A percentile compares a stretch with the other conserved stretches of the same genome.
Evolutionary conservation across 208 protist genomes (phyloP).

Genomic region (Leishmania amazonensis): DNA sequence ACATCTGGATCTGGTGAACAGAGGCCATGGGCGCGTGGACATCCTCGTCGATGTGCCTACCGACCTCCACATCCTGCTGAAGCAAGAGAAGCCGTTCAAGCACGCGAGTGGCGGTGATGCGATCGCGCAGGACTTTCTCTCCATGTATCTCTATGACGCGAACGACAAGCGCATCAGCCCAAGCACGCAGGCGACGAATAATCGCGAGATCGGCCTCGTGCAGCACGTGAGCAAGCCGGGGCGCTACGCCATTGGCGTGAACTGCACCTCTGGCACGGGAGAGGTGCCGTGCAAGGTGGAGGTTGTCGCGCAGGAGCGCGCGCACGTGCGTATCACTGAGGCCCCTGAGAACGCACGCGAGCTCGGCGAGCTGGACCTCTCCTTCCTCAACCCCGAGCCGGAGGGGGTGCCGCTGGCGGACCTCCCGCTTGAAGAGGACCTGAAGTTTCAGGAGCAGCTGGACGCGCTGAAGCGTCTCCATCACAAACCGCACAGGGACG

Average conservation of each 20-base stretch:
- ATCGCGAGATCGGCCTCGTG: conserved; percentile 75
- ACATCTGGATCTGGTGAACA: conserved; percentile 58
- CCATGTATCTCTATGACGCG: conserved; percentile 74
- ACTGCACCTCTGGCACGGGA: conserved; percentile 56
- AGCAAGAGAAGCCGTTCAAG: conserved; percentile 74
- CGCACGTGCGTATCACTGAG: conserved; percentile 71
- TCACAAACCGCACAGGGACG: conserved; percentile 38
- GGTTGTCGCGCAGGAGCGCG: conserved; percentile 57
- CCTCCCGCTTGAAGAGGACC: conserved; percentile 56
- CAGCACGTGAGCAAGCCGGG: conserved; percentile 57
- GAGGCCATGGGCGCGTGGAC: conserved; percentile 70
- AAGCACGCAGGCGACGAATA: conserved; percentile 62
- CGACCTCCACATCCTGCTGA: conserved; percentile 74
- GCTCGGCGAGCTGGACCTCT: conserved; percentile 67
- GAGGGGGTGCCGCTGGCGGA: conserved; percentile 69
- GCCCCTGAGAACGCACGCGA: conserved; percentile 65
- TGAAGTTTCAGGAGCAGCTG: conserved; percentile 55
- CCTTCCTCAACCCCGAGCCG: conserved; percentile 67
- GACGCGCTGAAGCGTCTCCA: conserved; percentile 47
- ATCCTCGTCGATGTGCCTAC: conserved; percentile 76
- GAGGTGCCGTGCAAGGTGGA: conserved; percentile 70
- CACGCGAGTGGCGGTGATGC: conserved; percentile 52
- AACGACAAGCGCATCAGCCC: conserved; percentile 66
- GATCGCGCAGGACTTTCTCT: conserved; percentile 77
- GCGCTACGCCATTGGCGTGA: conserved; percentile 71